Evolutionary conservation across 2,329 filamentous ascomycete genomes (phyloP).

Genomic region (Lecanosticta acicola): DNA sequence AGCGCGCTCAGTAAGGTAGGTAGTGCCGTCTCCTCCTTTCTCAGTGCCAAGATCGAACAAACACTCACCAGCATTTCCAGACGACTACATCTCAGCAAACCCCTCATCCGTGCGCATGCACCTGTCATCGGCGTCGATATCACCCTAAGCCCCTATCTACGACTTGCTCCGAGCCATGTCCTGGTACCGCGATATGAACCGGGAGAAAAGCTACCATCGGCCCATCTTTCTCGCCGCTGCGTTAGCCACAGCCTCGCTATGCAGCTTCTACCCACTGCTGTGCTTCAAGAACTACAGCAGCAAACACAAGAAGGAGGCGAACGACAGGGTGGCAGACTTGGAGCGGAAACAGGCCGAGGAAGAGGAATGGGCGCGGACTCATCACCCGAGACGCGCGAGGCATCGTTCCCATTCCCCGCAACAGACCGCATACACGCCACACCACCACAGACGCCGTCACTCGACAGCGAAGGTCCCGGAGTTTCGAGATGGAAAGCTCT

Average conservation of each 20-base stretch:
- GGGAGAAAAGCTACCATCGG: slow-evolving; percentile 30
- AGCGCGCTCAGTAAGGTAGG: too few relatives aligned
- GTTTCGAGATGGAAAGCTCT: slow-evolving; percentile 19
- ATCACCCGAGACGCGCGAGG: slow-evolving; percentile 19
- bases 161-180: slow-evolving; percentile 8
- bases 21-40: too few relatives aligned
- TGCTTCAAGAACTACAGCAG: slow-evolving; percentile 35
- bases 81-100: too few relatives aligned
- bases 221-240: slow-evolving; percentile 29
- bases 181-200: slow-evolving; percentile 29
- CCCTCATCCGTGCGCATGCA: neutral
- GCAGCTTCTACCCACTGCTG: slow-evolving; percentile 32
- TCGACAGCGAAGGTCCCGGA: slow-evolving; percentile 20
- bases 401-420: slow-evolving; percentile 27
- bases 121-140: slow-evolving; percentile 2
- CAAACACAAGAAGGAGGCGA: slow-evolving; percentile 27
- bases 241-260: slow-evolving; percentile 29
- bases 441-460: slow-evolving; percentile 19
- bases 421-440: slow-evolving; percentile 19
- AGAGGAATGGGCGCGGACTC: slow-evolving; percentile 20
- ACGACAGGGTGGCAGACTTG: slow-evolving; percentile 21
- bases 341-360: slow-evolving; percentile 24
- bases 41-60: too few relatives aligned
- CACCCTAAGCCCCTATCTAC: slow-evolving; percentile 11
- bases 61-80: too few relatives aligned